phyloP scores from a whole-genome alignment of 148 eudicot genomes.

The Chenopodium suecicum region DNA sequence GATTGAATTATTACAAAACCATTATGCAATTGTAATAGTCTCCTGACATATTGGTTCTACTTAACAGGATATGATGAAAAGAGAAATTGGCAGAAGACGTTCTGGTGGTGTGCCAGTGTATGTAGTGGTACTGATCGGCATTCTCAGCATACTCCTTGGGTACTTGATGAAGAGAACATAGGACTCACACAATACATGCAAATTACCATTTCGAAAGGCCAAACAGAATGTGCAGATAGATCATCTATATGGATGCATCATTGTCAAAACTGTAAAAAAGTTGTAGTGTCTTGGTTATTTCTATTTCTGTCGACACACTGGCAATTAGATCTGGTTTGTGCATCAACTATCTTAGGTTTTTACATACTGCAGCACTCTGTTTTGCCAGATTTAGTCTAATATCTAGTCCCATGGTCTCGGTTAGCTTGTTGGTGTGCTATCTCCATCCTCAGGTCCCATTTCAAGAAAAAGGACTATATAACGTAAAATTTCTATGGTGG shows the following conservation, averaged over 20 bases:
- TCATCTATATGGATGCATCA: slow-evolving; percentile 10
- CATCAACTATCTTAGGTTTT: slow-evolving; percentile 12
- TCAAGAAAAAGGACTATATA: background rate
- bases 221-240: background rate
- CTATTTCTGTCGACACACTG: background rate
- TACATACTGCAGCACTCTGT: background rate
- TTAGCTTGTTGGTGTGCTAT: background rate
- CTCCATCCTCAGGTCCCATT: background rate
- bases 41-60: slow-evolving; percentile 4
- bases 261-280: slow-evolving; percentile 30
- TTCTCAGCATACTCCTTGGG: slow-evolving; percentile 61
- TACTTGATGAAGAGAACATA: slow-evolving; percentile 46
- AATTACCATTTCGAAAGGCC: background rate
- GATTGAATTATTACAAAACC: background rate
- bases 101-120: slow-evolving; percentile 45
- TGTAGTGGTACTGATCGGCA: slow-evolving; percentile 49
- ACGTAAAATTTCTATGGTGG: background rate
- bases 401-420: background rate
- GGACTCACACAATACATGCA: slow-evolving; percentile 10
- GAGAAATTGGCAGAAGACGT: slow-evolving; percentile 34
- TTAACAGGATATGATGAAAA: slow-evolving; percentile 40
- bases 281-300: slow-evolving; percentile 18
- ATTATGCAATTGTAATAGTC: background rate
- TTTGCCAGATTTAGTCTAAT: slow-evolving; percentile 2
- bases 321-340: slow-evolving; percentile 10